Percentiles rank a stretch among this genome's conserved stretches.
Conservation (phyloP, 345 rosid species). For the Lepidium aucheri region DNA sequence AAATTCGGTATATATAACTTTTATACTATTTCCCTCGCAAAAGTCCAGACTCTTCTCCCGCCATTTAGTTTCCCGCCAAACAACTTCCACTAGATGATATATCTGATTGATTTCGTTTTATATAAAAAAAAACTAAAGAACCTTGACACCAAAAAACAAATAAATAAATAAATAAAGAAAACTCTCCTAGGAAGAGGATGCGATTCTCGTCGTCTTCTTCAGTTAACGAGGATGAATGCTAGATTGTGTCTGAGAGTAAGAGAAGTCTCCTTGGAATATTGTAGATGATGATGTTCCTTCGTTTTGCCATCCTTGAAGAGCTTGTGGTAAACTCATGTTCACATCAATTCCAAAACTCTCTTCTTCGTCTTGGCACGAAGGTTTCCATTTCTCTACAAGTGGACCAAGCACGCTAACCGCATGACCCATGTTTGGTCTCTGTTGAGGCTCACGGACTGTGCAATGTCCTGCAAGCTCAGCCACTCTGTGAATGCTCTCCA, state of each 20-base stretch:
- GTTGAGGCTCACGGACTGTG: constrained; percentile 68
- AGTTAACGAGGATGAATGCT: constrained; percentile 43
- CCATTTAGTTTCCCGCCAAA: constrained; percentile 10
- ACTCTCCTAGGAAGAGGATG: constrained; percentile 27
- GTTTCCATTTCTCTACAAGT: constrained; percentile 74
- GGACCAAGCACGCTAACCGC: constrained; percentile 63
- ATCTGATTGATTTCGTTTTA: no score
- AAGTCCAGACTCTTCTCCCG: constrained; percentile 6
- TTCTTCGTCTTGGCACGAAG: constrained; percentile 51
- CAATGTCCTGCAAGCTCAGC: constrained; percentile 82
- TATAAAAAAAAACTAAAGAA: background rate
- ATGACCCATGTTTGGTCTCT: constrained; percentile 83
- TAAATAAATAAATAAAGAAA: constrained; percentile 20
- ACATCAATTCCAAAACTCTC: constrained; percentile 46
- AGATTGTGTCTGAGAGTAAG: constrained; percentile 55
- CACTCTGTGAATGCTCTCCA: constrained; percentile 47
- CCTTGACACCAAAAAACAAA: background rate
- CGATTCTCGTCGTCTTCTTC: constrained; percentile 7
- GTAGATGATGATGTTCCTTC: constrained; percentile 53
- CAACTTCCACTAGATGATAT: no score
- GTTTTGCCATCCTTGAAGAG: constrained; percentile 76
- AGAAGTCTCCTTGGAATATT: constrained; percentile 32
- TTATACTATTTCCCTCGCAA: constrained; percentile 6
- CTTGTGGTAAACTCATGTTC: constrained; percentile 79
- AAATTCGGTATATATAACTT: background rate